Evolutionary conservation across 495 filamentous ascomycete genomes (phyloP).

Genomic region (Penicillium mononematosum): DNA sequence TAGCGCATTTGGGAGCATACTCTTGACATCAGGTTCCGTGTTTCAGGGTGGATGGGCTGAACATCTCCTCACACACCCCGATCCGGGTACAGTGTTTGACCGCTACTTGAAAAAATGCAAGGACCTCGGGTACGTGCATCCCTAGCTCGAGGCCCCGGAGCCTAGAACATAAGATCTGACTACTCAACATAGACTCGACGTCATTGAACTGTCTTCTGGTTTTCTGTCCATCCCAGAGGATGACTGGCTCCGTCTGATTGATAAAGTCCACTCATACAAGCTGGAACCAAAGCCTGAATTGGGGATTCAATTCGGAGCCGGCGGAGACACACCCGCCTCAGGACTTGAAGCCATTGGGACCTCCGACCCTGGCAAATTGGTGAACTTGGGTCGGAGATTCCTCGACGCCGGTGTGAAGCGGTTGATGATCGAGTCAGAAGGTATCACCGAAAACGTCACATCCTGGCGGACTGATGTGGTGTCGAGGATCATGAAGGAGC

Average conservation of each 20-base stretch:
- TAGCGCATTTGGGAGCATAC: background rate
- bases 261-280: slow-evolving; percentile 51
- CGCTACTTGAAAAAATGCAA: slow-evolving; percentile 53
- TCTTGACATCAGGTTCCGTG: background rate
- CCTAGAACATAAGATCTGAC: background rate
- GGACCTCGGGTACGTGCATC: slow-evolving; percentile 40
- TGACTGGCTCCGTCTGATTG: slow-evolving; percentile 57
- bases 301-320: slow-evolving; percentile 61
- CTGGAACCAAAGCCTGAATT: slow-evolving; percentile 59
- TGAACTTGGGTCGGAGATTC: slow-evolving; percentile 52
- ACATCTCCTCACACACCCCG: slow-evolving; percentile 52
- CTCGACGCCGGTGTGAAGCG: slow-evolving; percentile 56
- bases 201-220: slow-evolving; percentile 54
- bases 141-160: background rate
- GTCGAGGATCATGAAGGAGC: slow-evolving; percentile 51
- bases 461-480: slow-evolving; percentile 59
- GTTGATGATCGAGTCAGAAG: slow-evolving; percentile 63
- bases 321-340: slow-evolving; percentile 53
- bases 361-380: slow-evolving; percentile 51
- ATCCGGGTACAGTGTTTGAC: slow-evolving; percentile 46
- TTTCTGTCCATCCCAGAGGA: slow-evolving; percentile 55
- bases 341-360: slow-evolving; percentile 52
- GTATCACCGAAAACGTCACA: slow-evolving; percentile 59
- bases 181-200: slow-evolving; percentile 45
- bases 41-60: slow-evolving; percentile 54